phyloP scores from a whole-genome alignment of 139 green algal species.

The Picochlorum sp. region DNA sequence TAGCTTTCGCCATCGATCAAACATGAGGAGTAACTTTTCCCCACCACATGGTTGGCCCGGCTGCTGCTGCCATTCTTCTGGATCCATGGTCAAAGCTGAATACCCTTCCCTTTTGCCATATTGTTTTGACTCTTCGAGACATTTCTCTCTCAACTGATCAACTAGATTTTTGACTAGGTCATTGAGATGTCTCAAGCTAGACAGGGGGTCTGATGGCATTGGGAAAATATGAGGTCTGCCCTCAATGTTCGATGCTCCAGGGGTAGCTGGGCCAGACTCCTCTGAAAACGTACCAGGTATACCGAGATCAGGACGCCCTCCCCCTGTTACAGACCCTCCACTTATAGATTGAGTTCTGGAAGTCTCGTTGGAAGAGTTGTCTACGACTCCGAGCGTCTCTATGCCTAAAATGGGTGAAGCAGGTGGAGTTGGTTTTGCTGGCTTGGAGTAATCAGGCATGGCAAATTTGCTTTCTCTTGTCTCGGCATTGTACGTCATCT shows the following conservation, averaged over 20 bases:
- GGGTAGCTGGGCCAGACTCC: neutral
- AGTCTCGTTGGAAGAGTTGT: neutral
- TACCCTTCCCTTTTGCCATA: conserved; percentile 25
- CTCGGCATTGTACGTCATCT: conserved; percentile 57
- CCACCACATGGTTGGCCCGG: conserved; percentile 57
- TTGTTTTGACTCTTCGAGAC: conserved; percentile 45
- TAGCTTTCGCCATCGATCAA: conserved; percentile 86
- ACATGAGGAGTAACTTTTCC: conserved; percentile 82
- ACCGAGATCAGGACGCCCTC: neutral
- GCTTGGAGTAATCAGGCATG: conserved; percentile 1
- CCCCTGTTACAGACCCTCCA: neutral
- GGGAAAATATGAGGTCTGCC: conserved; percentile 29
- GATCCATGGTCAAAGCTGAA: conserved; percentile 50
- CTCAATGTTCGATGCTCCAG: neutral
- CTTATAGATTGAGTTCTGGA: neutral
- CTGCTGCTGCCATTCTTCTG: conserved; percentile 40
- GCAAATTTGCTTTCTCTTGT: conserved; percentile 15
- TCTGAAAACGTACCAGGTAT: neutral
- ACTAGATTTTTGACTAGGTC: conserved; percentile 56
- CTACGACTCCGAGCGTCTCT: neutral
- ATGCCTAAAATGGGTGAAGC: conserved; percentile 41
- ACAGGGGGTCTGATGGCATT: conserved; percentile 62
- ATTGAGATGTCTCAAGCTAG: conserved; percentile 53
- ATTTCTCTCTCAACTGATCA: conserved; percentile 66
- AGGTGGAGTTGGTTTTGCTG: conserved; percentile 17